Base-by-base conservation (phyloP, 371 early-diverging fungal genomes). In the Apophysomyces trapeziformis region DNA sequence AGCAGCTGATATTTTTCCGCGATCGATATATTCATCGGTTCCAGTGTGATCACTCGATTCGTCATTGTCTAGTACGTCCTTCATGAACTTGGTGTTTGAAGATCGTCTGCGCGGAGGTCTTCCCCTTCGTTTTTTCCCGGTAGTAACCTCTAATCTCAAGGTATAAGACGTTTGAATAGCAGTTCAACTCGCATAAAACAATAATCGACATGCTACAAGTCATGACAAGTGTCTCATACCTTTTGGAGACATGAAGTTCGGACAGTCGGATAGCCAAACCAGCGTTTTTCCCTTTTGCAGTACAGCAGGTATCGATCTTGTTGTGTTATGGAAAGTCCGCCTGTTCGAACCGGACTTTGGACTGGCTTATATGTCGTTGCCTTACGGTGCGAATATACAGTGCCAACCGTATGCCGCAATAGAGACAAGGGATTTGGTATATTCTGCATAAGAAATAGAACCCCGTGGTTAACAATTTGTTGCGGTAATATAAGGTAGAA, bases 21-120 rank as follows among this genome's bases (percentile, higher is more conserved):
- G 60, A 41, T 6, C 59, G 6, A 43, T 56, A 57, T 69, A 57
- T 38, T 66, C 35, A 16, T 37, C 65, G 35, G n/a, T 39, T 47
- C 61, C 69, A 38, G n/a, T 26, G 16, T 32, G 38, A 11, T 41
- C 38, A 21, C 35, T 9, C 13, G 32, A 16, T 44, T 11, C 47
- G 13, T 60, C 61, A 26, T 65, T 65, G 21, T 38, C 46, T 7
- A 43, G 45, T 7, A 38, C 38, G 37, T 39, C 9, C 5, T 44
- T 44, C 60, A 35, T 26, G 21, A 41, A 9, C 32, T 50, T 50
- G 9, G 9, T 50, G 21, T 50, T 50, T 18, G 41, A 39, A 21
- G 35, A 38, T 41, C 64, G 64, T 57, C 65, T 64, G 32, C 65
- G 62, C 61, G 69, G 65, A 7, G 69, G 69, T 36, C 69, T 38